phyloP scores from a whole-genome alignment of 768 basidiomycete genomes.

The Boletus eberwhitei region DNA sequence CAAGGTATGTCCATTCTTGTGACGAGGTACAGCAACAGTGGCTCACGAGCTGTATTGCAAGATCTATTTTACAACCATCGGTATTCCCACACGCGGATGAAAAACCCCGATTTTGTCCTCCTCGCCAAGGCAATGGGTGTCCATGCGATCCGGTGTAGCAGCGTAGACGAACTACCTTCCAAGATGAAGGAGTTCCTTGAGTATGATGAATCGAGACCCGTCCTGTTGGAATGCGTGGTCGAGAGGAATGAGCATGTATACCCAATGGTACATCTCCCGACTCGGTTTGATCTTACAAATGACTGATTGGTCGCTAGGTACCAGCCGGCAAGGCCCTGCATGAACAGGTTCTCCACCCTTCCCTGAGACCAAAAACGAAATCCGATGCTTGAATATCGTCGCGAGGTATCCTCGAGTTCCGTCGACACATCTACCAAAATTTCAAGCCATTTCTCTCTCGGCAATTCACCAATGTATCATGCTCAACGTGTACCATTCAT shows the following conservation, averaged over 20 bases:
- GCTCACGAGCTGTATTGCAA: constrained; percentile 20
- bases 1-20: constrained; percentile 59
- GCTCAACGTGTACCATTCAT: constrained; percentile 25
- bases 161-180: constrained; percentile 71
- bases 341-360: constrained; percentile 81
- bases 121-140: constrained; percentile 91
- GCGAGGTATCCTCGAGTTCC: not conserved
- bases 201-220: constrained; percentile 82
- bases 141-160: constrained; percentile 79
- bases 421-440: not conserved
- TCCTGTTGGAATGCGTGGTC: constrained; percentile 88
- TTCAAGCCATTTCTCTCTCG: not conserved
- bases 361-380: constrained; percentile 33
- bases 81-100: constrained; percentile 97
- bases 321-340: constrained; percentile 93
- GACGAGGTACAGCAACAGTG: not conserved
- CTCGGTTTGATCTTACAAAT: not conserved
- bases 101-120: constrained; percentile 90
- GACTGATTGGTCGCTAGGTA: constrained; percentile 43
- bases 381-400: constrained; percentile 18
- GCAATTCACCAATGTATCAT: constrained; percentile 18
- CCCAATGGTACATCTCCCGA: constrained; percentile 64
- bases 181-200: constrained; percentile 99
- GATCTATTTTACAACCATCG: constrained; percentile 96
- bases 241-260: constrained; percentile 84